Base-by-base conservation (phyloP, 2,329 filamentous ascomycete species). In the Aspergillus latus region DNA sequence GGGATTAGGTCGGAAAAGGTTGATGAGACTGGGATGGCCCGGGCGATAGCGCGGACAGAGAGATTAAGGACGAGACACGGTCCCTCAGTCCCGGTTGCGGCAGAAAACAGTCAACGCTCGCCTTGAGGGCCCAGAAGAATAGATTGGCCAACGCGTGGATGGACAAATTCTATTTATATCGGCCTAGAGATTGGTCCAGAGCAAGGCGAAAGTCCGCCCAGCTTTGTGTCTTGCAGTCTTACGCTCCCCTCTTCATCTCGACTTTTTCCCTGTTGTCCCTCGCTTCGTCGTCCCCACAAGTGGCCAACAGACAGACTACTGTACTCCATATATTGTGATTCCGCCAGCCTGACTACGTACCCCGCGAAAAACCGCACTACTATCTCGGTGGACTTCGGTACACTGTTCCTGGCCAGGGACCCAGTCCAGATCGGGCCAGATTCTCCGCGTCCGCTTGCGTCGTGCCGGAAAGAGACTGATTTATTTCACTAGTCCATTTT, bases 381-480 rank as follows among this genome's bases (percentile, higher is more conserved):
- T 16, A 6, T 15, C 39, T 5, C 39, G n/a, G 15, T 21, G 34
- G 34, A 6, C 39, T 21, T 15, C 15, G 39, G 39, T 28, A 28
- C 13, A 9, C 16, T 40, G 37, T 15, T 9, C 28, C 28, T 29
- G 43, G 16, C 11, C 15, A 16, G 16, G 29, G 39, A 29, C 48
- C 43, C 36, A 40, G 42, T 43, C 48, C 49, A 42, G 39, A 28
- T 45, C 13, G 48, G 45, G 36, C 28, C 51, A 52, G 46, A 26
- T 28, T 53, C 57, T 21, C 21, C 21, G 21, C 21, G 21, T 45
- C 58, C 54, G 55, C 49, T 52, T 58, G 55, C 55, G 55, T 52
- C 49, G 51, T 44, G 48, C 49, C 59, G 57, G 34, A 59, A 51
- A 51, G 52, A 54, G 57, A 44, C 50, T 48, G 16, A 50, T 47